A percentile compares a stretch with the other conserved stretches of the same genome.
These are phyloP conservation scores for Aspergillus brunneoviolaceus DNA, from an alignment of 2,329 filamentous ascomycete genomes.

Conservation along the genomic window DNA sequence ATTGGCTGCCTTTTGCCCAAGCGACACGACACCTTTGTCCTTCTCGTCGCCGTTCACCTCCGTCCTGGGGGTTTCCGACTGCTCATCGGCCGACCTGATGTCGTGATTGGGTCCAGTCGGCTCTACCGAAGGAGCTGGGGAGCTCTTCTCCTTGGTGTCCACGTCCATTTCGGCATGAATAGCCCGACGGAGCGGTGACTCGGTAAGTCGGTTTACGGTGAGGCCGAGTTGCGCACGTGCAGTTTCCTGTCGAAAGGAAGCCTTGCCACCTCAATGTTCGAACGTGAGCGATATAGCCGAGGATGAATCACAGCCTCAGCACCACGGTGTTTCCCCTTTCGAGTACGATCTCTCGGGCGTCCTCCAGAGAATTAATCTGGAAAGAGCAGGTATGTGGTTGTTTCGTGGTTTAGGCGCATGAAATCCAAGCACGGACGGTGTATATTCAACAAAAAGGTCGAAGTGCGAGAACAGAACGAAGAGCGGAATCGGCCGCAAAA, in stretches of 20 bases:
- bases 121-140: conserved; percentile 37
- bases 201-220: neutral
- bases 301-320: neutral
- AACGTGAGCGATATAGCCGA: neutral
- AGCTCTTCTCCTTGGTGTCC: conserved; percentile 36
- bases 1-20: conserved; percentile 60
- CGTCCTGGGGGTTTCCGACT: conserved; percentile 39
- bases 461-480: conserved; percentile 4
- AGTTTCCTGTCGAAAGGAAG: neutral
- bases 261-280: neutral
- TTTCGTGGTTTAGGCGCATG: conserved; percentile 19
- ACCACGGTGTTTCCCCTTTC: neutral
- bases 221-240: conserved; percentile 1
- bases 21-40: conserved; percentile 57
- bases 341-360: neutral
- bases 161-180: conserved; percentile 34
- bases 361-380: conserved; percentile 10
- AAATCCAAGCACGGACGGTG: conserved; percentile 10
- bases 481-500: conserved; percentile 5
- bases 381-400: conserved; percentile 8
- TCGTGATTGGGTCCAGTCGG: conserved; percentile 41
- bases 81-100: conserved; percentile 37
- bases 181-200: neutral
- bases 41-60: conserved; percentile 47
- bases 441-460: neutral